phyloP scores from a whole-genome alignment of 179 eudicot genomes.

The Beta lomatogona region DNA sequence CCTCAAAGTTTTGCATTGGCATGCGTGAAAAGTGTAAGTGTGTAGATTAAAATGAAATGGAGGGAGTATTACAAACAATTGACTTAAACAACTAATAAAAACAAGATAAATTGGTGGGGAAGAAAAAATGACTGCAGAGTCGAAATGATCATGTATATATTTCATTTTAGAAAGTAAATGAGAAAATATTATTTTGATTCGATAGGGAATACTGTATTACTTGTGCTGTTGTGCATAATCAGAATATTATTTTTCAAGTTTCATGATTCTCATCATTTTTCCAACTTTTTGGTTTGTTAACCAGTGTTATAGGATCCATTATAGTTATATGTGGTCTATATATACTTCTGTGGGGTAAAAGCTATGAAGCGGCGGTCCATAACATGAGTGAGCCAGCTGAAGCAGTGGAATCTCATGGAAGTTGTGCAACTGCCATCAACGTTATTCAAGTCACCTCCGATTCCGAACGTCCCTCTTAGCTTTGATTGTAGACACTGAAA shows the following conservation, averaged over 20 bases:
- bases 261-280: neutral
- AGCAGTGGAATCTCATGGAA: slow-evolving; percentile 17
- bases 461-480: slow-evolving; percentile 18
- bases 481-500: neutral
- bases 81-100: no score
- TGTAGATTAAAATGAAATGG: no score
- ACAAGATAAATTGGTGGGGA: no score
- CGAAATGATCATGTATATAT: neutral
- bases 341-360: slow-evolving; percentile 81
- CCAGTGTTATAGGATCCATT: slow-evolving; percentile 73
- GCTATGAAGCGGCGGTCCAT: slow-evolving; percentile 30
- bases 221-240: neutral
- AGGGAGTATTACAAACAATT: no score
- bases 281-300: neutral
- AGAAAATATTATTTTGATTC: neutral
- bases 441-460: slow-evolving; percentile 13
- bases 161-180: neutral
- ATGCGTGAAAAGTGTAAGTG: no score
- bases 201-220: neutral
- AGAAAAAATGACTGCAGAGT: neutral
- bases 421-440: neutral
- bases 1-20: no score
- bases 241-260: neutral
- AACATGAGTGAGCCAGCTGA: slow-evolving; percentile 26
- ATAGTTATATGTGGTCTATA: slow-evolving; percentile 68